These are phyloP conservation scores for Saccharum officinarum DNA, from an alignment of 176 grass and related monocot species.

Conservation along the genomic window DNA sequence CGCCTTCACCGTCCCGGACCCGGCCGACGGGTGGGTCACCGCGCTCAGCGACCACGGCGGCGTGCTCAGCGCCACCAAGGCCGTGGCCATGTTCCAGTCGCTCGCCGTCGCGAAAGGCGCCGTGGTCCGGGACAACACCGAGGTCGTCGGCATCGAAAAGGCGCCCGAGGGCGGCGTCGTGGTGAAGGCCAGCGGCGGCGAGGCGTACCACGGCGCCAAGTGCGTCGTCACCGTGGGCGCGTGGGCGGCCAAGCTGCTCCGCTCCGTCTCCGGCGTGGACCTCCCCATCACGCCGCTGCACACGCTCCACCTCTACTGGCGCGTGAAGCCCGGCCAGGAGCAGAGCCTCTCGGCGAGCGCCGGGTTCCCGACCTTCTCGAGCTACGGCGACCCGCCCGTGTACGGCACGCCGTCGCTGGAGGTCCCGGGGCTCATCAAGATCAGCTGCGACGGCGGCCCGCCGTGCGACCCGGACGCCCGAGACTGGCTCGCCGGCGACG, in stretches of 20 bases:
- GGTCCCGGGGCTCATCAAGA: constrained; percentile 85
- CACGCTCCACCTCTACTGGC: constrained; percentile 78
- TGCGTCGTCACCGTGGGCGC: constrained; percentile 69
- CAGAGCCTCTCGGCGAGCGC: constrained; percentile 27
- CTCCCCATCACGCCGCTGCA: constrained; percentile 73
- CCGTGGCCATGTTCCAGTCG: constrained; percentile 94
- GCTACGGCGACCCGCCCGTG: constrained; percentile 70
- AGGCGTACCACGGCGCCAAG: constrained; percentile 49
- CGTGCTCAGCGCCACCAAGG: constrained; percentile 86
- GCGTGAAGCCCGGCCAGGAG: constrained; percentile 53
- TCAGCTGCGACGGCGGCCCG: constrained; percentile 67
- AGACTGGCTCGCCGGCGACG: constrained; percentile 51
- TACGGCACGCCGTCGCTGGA: constrained; percentile 87
- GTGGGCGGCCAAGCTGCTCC: constrained; percentile 60
- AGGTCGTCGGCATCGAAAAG: constrained; percentile 46
- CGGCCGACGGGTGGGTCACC: constrained; percentile 54
- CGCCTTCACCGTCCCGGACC: background rate
- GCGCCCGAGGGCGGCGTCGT: background rate
- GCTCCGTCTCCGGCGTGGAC: constrained; percentile 26
- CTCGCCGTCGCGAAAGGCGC: constrained; percentile 58
- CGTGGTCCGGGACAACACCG: constrained; percentile 50
- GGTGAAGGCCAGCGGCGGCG: background rate
- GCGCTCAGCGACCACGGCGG: constrained; percentile 52
- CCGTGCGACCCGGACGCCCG: constrained; percentile 73
- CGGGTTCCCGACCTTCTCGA: constrained; percentile 89